Evolutionary conservation across 208 protist species (phyloP), one percentile per base, ranked within the genome.

Genomic region (Crithidia expoeki): DNA sequence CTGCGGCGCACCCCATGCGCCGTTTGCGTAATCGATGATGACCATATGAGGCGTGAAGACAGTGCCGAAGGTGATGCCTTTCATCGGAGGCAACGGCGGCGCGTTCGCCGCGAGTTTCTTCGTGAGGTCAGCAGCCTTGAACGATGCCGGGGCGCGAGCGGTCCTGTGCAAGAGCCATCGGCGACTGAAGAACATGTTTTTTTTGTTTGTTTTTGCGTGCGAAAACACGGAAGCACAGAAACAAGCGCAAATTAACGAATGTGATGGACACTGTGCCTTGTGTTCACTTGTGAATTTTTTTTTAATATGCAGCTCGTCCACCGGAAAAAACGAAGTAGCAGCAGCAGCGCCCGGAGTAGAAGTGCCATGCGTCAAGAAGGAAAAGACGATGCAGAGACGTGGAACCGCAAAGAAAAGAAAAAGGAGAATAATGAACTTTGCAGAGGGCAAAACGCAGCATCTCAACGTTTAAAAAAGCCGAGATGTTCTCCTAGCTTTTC

Each of bases 1-100:
- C 36, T 40, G 36, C 36, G 36, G 36, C 36, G 36, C 36, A 5
- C 72, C 74, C 97, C 98, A 99, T 32, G 40, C 30, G n/a, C 93
- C 97, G 25, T 88, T 60, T n/a, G 72, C 52, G 58, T 72, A 83
- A 62, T 98, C 88, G 58, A 98, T 81, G 32, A 92, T 79, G 30
- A 99, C 63, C 98, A 99, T 99, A 84, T 99, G 98, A 50, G 98
- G 96, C 12, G 95, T 92, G 71, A 99, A 99, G 33, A 85, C 68
- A 23, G 79, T 87, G 59, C 98, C 98, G 77, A 99, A 99, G 53
- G 75, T 62, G 28, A 93, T 79, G 11, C 68, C 76, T 63, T 86
- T 69, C 72, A 90, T 68, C 17, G 81, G 47, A 11, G 77, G 81
- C 32, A 88, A 83, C n/a, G 85, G 85, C 19, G 83, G 74, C 11